Percentiles rank a stretch among this genome's conserved stretches.
Evolutionary conservation across 768 basidiomycete species (phyloP).

Genomic region (Leccinellum albellum): DNA sequence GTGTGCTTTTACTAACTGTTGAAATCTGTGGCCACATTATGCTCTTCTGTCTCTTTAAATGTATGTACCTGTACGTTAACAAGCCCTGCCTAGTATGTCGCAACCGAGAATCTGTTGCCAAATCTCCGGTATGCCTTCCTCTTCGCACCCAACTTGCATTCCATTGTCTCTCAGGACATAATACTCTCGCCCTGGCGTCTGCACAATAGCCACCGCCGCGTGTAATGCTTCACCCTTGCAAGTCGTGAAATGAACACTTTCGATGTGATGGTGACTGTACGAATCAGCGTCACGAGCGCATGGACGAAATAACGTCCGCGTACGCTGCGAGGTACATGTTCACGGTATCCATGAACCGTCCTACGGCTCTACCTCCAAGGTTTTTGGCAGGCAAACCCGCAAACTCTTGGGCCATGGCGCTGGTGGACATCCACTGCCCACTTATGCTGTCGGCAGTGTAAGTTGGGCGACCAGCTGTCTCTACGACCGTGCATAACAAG

Average conservation of each 20-base stretch:
- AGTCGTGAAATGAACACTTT: slow-evolving; percentile 65
- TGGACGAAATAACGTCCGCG: slow-evolving; percentile 16
- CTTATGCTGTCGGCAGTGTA: slow-evolving; percentile 47
- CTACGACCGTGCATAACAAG: neutral
- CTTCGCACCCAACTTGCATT: slow-evolving; percentile 73
- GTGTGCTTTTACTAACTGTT: neutral
- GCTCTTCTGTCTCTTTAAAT: neutral
- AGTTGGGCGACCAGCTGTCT: neutral
- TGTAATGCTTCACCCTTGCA: slow-evolving; percentile 46
- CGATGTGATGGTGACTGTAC: slow-evolving; percentile 67
- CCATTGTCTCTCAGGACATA: slow-evolving; percentile 71
- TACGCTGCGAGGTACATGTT: slow-evolving; percentile 67
- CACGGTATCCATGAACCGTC: slow-evolving; percentile 39
- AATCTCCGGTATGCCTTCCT: slow-evolving; percentile 59
- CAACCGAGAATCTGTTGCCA: slow-evolving; percentile 64
- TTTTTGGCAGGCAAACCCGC: slow-evolving; percentile 40
- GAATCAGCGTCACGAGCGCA: neutral
- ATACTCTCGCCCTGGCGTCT: slow-evolving; percentile 67
- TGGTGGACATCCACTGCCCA: slow-evolving; percentile 63
- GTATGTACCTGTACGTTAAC: neutral
- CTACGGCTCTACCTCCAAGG: slow-evolving; percentile 14
- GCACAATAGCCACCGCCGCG: slow-evolving; percentile 61
- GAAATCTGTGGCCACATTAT: neutral
- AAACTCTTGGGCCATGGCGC: slow-evolving; percentile 71
- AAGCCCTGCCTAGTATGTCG: slow-evolving; percentile 17